A percentile compares a stretch with the other conserved stretches of the same genome.
These are phyloP conservation scores for Aspergillus nanangensis DNA, from an alignment of 495 filamentous ascomycete genomes.

Conservation along the genomic window DNA sequence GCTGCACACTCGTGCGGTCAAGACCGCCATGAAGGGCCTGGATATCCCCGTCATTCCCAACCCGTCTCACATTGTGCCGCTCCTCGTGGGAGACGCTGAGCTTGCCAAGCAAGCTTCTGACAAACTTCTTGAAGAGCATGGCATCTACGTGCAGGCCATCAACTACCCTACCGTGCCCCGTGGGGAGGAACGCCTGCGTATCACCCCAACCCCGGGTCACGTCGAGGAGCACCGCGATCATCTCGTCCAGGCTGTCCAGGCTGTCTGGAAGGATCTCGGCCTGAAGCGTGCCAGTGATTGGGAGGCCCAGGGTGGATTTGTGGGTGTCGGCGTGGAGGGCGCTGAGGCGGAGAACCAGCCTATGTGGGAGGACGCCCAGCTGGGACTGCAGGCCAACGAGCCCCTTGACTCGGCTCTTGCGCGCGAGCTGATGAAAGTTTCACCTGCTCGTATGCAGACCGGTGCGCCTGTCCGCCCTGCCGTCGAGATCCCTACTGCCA, in stretches of 20 bases:
- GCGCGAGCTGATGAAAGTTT: constrained; percentile 35
- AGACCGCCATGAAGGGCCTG: constrained; percentile 65
- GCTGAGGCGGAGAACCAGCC: constrained; percentile 53
- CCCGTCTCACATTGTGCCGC: constrained; percentile 90
- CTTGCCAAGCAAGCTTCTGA: constrained; percentile 89
- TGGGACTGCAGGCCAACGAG: constrained; percentile 57
- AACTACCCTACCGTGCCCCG: constrained; percentile 98
- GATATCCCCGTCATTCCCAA: constrained; percentile 99
- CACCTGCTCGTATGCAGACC: constrained; percentile 27
- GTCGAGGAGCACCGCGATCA: constrained; percentile 75
- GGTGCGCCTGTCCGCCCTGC: constrained; percentile 19
- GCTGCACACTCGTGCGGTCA: constrained; percentile 89
- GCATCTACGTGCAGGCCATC: constrained; percentile 97
- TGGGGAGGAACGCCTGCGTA: constrained; percentile 89
- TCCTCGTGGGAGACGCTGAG: constrained; percentile 91
- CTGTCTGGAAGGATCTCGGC: constrained; percentile 79
- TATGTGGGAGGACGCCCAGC: constrained; percentile 85
- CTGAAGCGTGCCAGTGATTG: constrained; percentile 92
- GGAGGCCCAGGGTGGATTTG: constrained; percentile 86
- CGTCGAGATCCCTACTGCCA: constrained; percentile 20
- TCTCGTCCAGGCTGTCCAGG: constrained; percentile 77
- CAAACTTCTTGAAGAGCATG: constrained; percentile 77
- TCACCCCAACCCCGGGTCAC: constrained; percentile 95
- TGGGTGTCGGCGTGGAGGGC: constrained; percentile 77
- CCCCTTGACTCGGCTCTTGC: constrained; percentile 32